Base-by-base conservation (phyloP, 352 stramenopile genomes). In the Phytophthora cryptogea region DNA sequence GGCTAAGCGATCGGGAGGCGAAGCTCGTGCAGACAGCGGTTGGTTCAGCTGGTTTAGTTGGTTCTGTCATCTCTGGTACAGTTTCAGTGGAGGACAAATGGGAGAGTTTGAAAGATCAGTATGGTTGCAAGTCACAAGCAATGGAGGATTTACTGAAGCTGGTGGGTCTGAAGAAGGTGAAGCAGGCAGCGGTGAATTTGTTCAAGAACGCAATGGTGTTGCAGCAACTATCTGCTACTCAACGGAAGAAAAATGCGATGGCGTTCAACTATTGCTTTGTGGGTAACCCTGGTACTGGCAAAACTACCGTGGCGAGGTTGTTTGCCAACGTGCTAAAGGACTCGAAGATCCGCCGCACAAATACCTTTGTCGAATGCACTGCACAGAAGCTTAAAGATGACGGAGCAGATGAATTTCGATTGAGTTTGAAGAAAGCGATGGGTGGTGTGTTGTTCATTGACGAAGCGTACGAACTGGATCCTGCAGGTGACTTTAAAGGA, bases 401-500 rank as follows among this genome's bases (percentile, higher is more conserved):
- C 4, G 83, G 84, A 1, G 45, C 72, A 6, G 64, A 76, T 7
- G 77, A 90, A 27, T 96, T 96, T 51, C 78, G 82, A 1, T 68
- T 93, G 58, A 79, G 92, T 23, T 72, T 98, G 6, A 32, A 83
- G 31, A 59, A 66, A 5, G 80, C 86, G 0, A 77, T 76, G 37
- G 92, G 88, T 10, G 92, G 91, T 30, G 85, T 96, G 11, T 63
- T 98, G 10, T 97, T 98, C 52, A 95, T 98, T 26, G 94, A 98
- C 47, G 94, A 98, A 63, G 90, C 90, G 36, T 97, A 97, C 53
- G 82, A 95, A 30, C 51, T 98, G 35, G 87, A 98, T 36, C 91
- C 90, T 4, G 63, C 78, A 6, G 70, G 65, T 5, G 85, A 96
- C 42, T 73, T 74, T 17, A 94, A 90, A 41, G 90, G 87, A 0